These are phyloP conservation scores for Blastocystis hominis DNA, from an alignment of 352 stramenopile species.

Conservation along the genomic window DNA sequence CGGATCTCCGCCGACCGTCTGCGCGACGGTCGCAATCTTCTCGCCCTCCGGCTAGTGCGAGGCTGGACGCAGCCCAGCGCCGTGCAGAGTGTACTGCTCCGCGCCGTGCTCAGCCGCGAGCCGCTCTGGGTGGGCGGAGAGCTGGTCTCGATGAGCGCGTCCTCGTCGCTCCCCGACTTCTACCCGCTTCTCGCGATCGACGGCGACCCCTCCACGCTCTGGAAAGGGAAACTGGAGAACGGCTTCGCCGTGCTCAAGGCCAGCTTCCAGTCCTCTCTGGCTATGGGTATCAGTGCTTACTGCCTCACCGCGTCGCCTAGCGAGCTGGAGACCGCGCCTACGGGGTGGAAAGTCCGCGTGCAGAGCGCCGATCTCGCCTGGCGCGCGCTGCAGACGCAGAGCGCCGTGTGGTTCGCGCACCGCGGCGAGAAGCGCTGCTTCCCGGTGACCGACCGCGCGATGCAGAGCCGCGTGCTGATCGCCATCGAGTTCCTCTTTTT, in stretches of 20 bases:
- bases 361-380: background rate
- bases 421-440: slow-evolving; percentile 1
- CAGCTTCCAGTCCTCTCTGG: background rate
- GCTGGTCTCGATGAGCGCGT: background rate
- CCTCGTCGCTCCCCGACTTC: background rate
- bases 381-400: background rate
- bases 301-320: background rate
- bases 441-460: background rate
- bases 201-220: background rate
- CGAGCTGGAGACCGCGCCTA: background rate
- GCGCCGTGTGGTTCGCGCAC: background rate
- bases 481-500: background rate
- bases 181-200: background rate
- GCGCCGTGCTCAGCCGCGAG: background rate
- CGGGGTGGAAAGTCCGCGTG: background rate
- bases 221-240: background rate
- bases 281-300: background rate
- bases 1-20: background rate
- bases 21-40: background rate
- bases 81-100: background rate
- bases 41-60: background rate
- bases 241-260: background rate
- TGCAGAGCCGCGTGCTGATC: background rate
- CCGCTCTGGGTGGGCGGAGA: background rate
- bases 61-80: background rate